These are phyloP conservation scores for Artemisia argyi DNA, from an alignment of 129 eudicot species.

Conservation along the genomic window DNA sequence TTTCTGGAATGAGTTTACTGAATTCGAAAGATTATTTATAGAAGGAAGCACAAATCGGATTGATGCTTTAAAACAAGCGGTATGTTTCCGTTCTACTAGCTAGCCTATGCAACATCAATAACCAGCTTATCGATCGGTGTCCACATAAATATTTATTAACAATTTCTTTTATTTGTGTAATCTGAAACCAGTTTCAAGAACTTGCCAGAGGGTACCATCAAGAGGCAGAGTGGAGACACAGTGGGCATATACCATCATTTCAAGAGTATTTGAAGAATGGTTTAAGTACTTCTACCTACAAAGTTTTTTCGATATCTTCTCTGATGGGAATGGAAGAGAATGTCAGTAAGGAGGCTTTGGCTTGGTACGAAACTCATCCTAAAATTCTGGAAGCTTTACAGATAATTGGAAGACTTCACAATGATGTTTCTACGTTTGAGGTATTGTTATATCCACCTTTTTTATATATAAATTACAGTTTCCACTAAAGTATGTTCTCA, in stretches of 20 bases:
- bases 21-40: neutral
- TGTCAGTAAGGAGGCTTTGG: conserved; percentile 1
- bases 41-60: neutral
- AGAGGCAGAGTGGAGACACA: conserved; percentile 32
- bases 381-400: conserved; percentile 2
- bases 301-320: neutral
- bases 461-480: too few species aligned
- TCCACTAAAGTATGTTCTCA: too few species aligned
- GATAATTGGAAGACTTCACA: conserved; percentile 15
- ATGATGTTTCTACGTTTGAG: conserved; percentile 13
- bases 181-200: conserved; percentile 17
- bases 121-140: too few species aligned
- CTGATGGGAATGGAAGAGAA: conserved; percentile 9
- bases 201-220: conserved; percentile 18
- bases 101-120: too few species aligned
- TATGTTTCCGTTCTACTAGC: neutral
- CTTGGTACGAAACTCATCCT: conserved; percentile 8
- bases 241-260: conserved; percentile 5
- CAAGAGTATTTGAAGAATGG: conserved; percentile 27
- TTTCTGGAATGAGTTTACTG: neutral
- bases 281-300: conserved; percentile 7
- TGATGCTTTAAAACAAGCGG: neutral
- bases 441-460: neutral
- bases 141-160: neutral
- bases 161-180: neutral